phyloP scores from a whole-genome alignment of 345 rosid genomes.

The Psidium friedrichsthalianum region DNA sequence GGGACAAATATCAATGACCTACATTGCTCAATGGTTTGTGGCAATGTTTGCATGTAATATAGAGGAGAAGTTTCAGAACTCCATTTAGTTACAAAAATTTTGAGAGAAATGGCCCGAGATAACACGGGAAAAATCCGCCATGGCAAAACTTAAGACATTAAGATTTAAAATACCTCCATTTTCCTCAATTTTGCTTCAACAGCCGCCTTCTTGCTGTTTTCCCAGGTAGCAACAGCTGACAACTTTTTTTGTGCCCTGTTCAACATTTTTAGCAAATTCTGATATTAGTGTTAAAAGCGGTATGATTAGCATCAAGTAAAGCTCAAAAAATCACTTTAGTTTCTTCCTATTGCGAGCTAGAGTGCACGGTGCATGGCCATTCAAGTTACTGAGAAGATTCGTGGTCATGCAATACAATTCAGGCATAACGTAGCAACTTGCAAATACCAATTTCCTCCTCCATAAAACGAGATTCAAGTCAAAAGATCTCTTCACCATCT shows the following conservation, averaged over 20 bases:
- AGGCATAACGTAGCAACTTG: neutral
- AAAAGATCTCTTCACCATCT: neutral
- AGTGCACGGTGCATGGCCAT: neutral
- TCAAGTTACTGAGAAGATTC: neutral
- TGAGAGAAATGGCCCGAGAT: neutral
- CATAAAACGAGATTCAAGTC: neutral
- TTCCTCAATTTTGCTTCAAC: conserved; percentile 63
- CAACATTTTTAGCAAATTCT: neutral
- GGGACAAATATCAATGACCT: neutral
- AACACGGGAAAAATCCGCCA: neutral
- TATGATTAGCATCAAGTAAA: neutral
- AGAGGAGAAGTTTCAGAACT: neutral
- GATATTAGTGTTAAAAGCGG: neutral
- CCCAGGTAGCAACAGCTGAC: conserved; percentile 66
- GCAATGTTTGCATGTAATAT: neutral
- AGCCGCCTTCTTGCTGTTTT: conserved; percentile 74
- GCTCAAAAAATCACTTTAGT: neutral
- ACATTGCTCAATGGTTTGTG: neutral
- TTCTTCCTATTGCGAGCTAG: neutral
- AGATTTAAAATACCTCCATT: conserved; percentile 40
- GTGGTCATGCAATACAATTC: neutral
- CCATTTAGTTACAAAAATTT: neutral
- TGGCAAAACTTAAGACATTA: neutral
- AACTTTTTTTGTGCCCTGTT: conserved; percentile 79
- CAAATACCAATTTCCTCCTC: neutral